phyloP scores from a whole-genome alignment of 768 basidiomycete genomes.

The Collybia mongolica region DNA sequence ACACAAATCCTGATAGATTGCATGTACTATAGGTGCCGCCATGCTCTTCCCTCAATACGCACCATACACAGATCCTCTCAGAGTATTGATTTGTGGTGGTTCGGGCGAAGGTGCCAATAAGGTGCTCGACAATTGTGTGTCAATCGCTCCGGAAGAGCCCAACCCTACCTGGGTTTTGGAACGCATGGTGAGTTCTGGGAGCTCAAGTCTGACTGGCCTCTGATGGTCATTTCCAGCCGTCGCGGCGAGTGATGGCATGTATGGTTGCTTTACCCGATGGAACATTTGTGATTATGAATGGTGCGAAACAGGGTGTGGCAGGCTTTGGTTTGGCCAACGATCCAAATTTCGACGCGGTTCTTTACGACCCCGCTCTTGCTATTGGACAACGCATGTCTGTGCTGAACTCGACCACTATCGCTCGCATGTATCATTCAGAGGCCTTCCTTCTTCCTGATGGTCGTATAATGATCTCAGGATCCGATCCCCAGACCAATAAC shows the following conservation, averaged over 20 bases:
- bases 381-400: conserved; percentile 64
- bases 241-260: conserved; percentile 74
- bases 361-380: conserved; percentile 68
- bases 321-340: conserved; percentile 70
- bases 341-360: conserved; percentile 61
- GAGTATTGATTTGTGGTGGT: conserved; percentile 74
- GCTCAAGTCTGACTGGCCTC: neutral
- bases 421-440: conserved; percentile 77
- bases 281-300: conserved; percentile 77
- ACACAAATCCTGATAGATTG: neutral
- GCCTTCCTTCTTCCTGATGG: conserved; percentile 75
- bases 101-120: conserved; percentile 55
- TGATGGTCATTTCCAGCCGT: conserved; percentile 45
- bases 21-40: conserved; percentile 39
- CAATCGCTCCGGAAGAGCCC: conserved; percentile 59
- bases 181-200: conserved; percentile 60
- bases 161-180: conserved; percentile 71
- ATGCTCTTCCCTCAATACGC: conserved; percentile 68
- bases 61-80: conserved; percentile 74
- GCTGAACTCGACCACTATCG: conserved; percentile 64
- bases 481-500: conserved; percentile 60
- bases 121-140: conserved; percentile 68
- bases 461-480: conserved; percentile 73
- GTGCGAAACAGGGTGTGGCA: conserved; percentile 66
- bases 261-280: conserved; percentile 72